These are phyloP conservation scores for Phylloporus sp. DNA, from an alignment of 1,284 basidiomycete species.

Conservation along the genomic window DNA sequence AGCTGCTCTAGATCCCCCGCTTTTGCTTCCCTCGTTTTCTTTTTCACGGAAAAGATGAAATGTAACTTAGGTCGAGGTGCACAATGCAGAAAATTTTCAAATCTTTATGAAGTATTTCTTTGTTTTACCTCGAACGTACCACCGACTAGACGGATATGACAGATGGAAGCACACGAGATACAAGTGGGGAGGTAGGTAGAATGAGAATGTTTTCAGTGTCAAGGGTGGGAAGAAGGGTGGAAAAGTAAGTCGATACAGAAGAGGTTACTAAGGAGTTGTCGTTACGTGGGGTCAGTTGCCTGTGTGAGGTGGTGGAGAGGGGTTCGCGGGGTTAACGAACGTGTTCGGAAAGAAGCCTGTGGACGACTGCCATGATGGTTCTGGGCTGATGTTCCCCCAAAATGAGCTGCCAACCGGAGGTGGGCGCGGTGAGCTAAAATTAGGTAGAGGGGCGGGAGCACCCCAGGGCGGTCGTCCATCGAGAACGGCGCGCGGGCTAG, in stretches of 20 bases:
- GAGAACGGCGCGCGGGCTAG: conserved; percentile 45
- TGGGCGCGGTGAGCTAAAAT: conserved; percentile 43
- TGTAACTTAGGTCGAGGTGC: conserved; percentile 10
- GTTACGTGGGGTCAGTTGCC: conserved; percentile 44
- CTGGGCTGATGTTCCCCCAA: conserved; percentile 46
- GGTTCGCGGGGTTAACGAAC: conserved; percentile 51
- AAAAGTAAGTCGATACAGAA: not conserved
- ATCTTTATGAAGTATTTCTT: conserved; percentile 44
- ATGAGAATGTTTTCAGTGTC: conserved; percentile 18
- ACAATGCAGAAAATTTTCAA: conserved; percentile 25
- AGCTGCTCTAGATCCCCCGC: conserved; percentile 63
- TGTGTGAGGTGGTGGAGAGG: conserved; percentile 57
- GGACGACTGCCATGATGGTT: conserved; percentile 53
- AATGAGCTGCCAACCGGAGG: conserved; percentile 38
- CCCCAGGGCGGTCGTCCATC: conserved; percentile 51
- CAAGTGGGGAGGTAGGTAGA: not conserved
- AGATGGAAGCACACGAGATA: conserved; percentile 35
- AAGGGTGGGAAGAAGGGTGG: not conserved
- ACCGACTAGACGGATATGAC: conserved; percentile 27
- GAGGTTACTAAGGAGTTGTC: conserved; percentile 17
- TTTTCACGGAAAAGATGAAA: not conserved
- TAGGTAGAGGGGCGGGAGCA: conserved; percentile 40
- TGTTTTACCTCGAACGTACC: conserved; percentile 27
- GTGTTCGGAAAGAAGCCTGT: conserved; percentile 48
- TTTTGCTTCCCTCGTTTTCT: not conserved